Base-by-base conservation (phyloP, 2,329 filamentous ascomycete species). In the Fusarium sp. region DNA sequence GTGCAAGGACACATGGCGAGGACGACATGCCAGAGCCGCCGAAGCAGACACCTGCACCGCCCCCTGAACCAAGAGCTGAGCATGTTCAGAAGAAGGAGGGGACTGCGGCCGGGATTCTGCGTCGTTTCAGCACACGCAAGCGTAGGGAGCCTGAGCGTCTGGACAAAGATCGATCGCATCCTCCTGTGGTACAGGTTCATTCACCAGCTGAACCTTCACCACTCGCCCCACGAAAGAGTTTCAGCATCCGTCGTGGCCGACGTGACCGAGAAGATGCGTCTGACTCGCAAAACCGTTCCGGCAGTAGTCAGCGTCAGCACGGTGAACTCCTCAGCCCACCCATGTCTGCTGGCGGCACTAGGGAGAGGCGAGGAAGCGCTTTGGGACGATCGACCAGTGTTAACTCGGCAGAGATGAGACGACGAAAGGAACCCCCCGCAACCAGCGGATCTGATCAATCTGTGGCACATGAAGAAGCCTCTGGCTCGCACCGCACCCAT, bases 1-100 rank as follows among this genome's bases (percentile, higher is more conserved):
- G 96, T 50, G 94, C 96, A 37, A 88, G 96, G 70, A 98, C 96
- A 1, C 95, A 98, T 76, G 96, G 95, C 18, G 96, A 98, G 79
- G 95, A 98, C 68, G 96, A 99, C 61, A 87, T 93, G 13, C 87
- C 90, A 1, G 93, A 97, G 50, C 86, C 61, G 41, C 70, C 70
- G 27, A 81, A 77, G 51, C 76, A 74, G 28, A 53, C 68, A 2
- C 72, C 73, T 25, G 59, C 67, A 8, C 73, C 78, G 18, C 85
- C 72, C 74, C 87, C 72, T 75, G 86, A 90, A 27, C 85, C 88
- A 23, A 87, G 88, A 32, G 78, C 83, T 21, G 90, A 89, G 77
- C 87, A 86, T 12, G 84, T 88, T 7, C 83, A 84, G 51, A 94
- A 93, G 82, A 97, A 96, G 79, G 95, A 98, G 79, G 96, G 93